Conservation (phyloP, 1,139 yeast genomes). For the Yamadazyma membranifaciens region DNA sequence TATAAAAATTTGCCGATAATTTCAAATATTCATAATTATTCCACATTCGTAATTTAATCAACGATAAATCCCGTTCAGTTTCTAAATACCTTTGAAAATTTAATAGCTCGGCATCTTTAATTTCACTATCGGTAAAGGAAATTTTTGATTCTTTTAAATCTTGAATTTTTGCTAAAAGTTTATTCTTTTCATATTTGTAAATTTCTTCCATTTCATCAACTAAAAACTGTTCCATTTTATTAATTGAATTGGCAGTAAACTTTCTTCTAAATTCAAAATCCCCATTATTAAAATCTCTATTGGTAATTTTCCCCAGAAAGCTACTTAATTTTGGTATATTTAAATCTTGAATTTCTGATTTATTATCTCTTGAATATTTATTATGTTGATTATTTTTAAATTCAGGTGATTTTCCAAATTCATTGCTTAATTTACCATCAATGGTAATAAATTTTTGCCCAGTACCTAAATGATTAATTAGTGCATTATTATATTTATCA, state of each 20-base stretch:
- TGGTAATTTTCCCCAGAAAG: not conserved
- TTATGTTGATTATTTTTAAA: not conserved
- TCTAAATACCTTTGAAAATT: conserved; percentile 17
- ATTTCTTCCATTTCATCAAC: conserved; percentile 11
- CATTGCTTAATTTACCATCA: conserved; percentile 13
- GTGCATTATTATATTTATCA: conserved; percentile 4
- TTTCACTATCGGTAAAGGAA: conserved; percentile 18
- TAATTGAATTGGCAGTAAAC: conserved; percentile 18
- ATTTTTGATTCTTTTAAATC: conserved; percentile 28
- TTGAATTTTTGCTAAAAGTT: conserved; percentile 25
- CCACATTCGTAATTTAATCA: conserved; percentile 33
- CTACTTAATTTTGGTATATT: not conserved
- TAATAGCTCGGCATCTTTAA: conserved; percentile 31
- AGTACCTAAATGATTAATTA: conserved; percentile 4
- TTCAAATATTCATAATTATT: conserved; percentile 36
- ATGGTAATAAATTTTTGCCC: not conserved
- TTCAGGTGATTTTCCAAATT: conserved; percentile 10
- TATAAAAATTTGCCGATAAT: conserved; percentile 33
- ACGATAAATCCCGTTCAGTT: conserved; percentile 31
- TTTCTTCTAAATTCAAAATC: conserved; percentile 24
- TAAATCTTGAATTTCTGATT: not conserved
- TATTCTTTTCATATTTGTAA: conserved; percentile 13
- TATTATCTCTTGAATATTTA: conserved; percentile 1
- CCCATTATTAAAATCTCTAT: conserved; percentile 1
- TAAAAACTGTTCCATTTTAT: conserved; percentile 18